Base-by-base conservation (phyloP, 2,329 filamentous ascomycete species). In the Talaromyces albobiverticillius region DNA sequence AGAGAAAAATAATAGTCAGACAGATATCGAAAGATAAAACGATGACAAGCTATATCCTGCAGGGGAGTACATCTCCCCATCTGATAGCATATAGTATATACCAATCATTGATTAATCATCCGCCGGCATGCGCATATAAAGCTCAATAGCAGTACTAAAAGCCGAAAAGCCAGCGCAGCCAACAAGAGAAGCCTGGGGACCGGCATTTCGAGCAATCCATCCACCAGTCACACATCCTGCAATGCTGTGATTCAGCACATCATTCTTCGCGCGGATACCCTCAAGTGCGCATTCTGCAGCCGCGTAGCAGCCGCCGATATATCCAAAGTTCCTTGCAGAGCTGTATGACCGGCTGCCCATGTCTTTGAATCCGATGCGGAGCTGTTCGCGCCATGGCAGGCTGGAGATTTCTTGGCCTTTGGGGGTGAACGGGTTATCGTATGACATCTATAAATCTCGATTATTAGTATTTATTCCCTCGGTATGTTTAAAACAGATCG, bases 281-380 rank as follows among this genome's bases (percentile, higher is more conserved):
- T 99, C 94, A 67, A 99, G 91, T 60, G 89, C 91, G 77, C 94
- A 99, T 76, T 99, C 94, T 51, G 94, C 95, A 38, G 93, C 93
- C 14, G 85, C 83, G 77, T 95, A 99, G 18, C 97, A 82, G 2
- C 90, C 88, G 64, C 94, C 94, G 47, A 99, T 90, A 63, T 92
- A 88, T 59, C 90, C 93, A 69, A 99, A 99, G 78, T 95, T 97
- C 77, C 92, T 94, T 52, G 92, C 94, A 46, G 87, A 90, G 59
- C 85, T 87, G 73, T 81, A 89, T 4, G 90, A 93, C 11, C 90
- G 85, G 59, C 81, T 74, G 61, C 94, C 94, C 92, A 99, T 97
- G 72, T 99, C 94, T 71, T 89, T 91, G 78, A 99, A 90, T 51
- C 94, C 94, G 65, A 82, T 76, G 59, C 84, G 85, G 51, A 99